Conservation (phyloP, 352 stramenopile genomes). For the Globisporangium cystogenes region DNA sequence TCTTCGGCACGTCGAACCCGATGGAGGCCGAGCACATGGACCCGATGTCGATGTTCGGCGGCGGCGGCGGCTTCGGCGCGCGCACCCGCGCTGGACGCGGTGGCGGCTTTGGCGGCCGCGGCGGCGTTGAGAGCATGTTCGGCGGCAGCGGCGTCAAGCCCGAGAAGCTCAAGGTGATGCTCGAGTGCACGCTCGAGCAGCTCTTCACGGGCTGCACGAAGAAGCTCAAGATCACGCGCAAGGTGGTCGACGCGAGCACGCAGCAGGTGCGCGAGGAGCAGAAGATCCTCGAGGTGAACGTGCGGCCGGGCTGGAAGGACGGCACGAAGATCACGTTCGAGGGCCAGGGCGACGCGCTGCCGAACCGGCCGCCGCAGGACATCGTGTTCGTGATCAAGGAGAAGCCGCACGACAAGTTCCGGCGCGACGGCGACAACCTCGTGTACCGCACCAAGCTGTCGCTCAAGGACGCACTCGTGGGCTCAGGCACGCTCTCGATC, state of each 20-base stretch:
- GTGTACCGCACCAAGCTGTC: slow-evolving; percentile 93
- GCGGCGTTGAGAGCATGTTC: slow-evolving; percentile 28
- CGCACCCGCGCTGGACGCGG: slow-evolving; percentile 1
- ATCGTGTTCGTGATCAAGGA: slow-evolving; percentile 95
- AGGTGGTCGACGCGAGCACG: slow-evolving; percentile 67
- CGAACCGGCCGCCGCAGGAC: slow-evolving; percentile 91
- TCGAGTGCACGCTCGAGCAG: slow-evolving; percentile 92
- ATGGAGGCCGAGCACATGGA: slow-evolving; percentile 68
- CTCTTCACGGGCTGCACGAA: slow-evolving; percentile 79
- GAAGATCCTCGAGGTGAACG: slow-evolving; percentile 93
- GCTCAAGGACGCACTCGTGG: slow-evolving; percentile 94
- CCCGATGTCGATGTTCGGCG: slow-evolving; percentile 60
- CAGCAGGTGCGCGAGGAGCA: slow-evolving; percentile 93
- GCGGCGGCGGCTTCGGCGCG: slow-evolving; percentile 17
- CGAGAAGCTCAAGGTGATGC: slow-evolving; percentile 68
- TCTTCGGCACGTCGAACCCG: slow-evolving; percentile 84
- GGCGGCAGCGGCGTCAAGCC: slow-evolving; percentile 28
- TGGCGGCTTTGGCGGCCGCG: slow-evolving; percentile 35
- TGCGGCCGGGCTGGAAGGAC: slow-evolving; percentile 96
- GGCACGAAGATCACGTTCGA: slow-evolving; percentile 97
- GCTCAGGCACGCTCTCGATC: slow-evolving; percentile 87
- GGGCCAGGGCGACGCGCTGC: slow-evolving; percentile 84
- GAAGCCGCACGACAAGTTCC: slow-evolving; percentile 89
- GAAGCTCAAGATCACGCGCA: slow-evolving; percentile 95
- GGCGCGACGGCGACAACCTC: slow-evolving; percentile 93